A percentile compares a stretch with the other conserved stretches of the same genome.
Evolutionary conservation across 306 rosid species (phyloP).

Genomic region (Malus asiatica): DNA sequence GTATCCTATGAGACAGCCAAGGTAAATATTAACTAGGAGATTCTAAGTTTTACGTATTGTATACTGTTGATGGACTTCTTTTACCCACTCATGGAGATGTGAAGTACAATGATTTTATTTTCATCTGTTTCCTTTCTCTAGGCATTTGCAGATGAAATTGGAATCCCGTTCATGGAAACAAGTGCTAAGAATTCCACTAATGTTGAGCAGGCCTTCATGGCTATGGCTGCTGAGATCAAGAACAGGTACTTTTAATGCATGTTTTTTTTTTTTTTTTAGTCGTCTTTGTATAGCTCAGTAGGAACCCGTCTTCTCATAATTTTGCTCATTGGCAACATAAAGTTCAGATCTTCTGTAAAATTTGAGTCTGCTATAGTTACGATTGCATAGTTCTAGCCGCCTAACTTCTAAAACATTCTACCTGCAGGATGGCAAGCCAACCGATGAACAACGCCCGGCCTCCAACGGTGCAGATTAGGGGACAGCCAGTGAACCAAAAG

Average conservation of each 20-base stretch:
- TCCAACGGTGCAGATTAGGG: slow-evolving; percentile 93
- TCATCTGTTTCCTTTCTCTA: neutral
- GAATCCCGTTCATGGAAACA: slow-evolving; percentile 53
- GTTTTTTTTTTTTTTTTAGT: neutral
- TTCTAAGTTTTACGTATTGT: neutral
- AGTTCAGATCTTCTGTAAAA: neutral
- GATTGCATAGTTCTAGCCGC: neutral
- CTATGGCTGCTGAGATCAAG: slow-evolving; percentile 54
- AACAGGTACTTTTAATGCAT: slow-evolving; percentile 21
- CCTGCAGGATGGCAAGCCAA: slow-evolving; percentile 96
- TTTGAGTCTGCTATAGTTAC: neutral
- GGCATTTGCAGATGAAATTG: slow-evolving; percentile 55
- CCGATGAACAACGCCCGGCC: slow-evolving; percentile 89
- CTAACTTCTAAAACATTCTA: neutral
- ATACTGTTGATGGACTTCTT: neutral
- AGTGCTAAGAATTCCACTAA: slow-evolving; percentile 51
- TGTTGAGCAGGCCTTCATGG: slow-evolving; percentile 58
- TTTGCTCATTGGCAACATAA: neutral
- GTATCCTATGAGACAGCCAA: slow-evolving; percentile 49
- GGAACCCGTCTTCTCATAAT: neutral
- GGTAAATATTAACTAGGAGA: slow-evolving; percentile 13
- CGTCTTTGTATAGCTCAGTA: neutral
- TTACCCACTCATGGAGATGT: neutral
- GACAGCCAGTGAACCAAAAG: slow-evolving; percentile 97
- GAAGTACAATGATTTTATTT: neutral